Base-by-base conservation (phyloP, 768 basidiomycete genomes). In the Mycena kentingensis region DNA sequence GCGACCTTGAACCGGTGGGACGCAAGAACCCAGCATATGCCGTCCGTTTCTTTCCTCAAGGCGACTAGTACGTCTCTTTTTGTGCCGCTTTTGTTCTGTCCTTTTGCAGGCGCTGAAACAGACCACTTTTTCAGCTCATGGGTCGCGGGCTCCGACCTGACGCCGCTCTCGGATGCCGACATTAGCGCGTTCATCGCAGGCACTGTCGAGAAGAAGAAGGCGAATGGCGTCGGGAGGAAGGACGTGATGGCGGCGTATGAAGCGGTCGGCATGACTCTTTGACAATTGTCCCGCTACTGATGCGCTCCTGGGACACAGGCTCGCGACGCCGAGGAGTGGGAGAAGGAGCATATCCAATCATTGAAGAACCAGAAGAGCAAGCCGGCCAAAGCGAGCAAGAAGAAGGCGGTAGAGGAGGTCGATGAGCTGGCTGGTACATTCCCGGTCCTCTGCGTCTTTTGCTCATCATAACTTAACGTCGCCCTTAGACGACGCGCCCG, bases 1-100 rank as follows among this genome's bases (percentile, higher is more conserved):
- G 43, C 24, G 39, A 42, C 15, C 42, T 26, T 21, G 27, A 35
- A 16, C 50, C 50, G 3, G 48, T 35, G 13, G 43, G 43, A 31
- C 22, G 50, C 13, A 42, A 26, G 25, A 22, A 24, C 22, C 5
- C 41, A 7, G 6, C 21, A 19, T 42, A 42, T n/a, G 79, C 78
- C 47, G 72, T 82, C 27, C 78, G 87, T 58, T 99, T 95, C 81
- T 98, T 97, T 81, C 94, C 97, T 4, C 81, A 81, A 25, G 94
- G 90, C 46, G 96, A 98, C 72, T 90, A 86, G 97, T 98, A 64
- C 69, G 96, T 85, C 19, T 36, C 37, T 48, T 45, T 61, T 51
- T 46, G n/a, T 36, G 24, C 38, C 13, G 22, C 31, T n/a, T 16
- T 37, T 7, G 18, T 31, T 24, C 16, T 49, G 21, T 18, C 26